These are phyloP conservation scores for Truncatella angustata DNA, from an alignment of 2,329 filamentous ascomycete species.

Conservation along the genomic window DNA sequence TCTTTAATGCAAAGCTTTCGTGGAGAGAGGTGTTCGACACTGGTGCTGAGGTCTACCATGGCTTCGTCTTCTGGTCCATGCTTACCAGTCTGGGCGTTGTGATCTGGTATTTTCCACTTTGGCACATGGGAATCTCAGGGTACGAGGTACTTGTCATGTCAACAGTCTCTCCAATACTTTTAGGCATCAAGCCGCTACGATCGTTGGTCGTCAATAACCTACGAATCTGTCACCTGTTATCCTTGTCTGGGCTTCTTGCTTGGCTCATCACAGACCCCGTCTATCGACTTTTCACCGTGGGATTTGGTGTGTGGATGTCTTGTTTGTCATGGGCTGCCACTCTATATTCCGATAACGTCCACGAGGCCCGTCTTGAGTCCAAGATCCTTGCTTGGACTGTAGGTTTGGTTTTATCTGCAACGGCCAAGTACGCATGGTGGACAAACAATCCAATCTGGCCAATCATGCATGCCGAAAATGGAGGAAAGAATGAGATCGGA, in stretches of 20 bases:
- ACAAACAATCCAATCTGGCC: constrained; percentile 99
- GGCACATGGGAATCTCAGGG: constrained; percentile 98
- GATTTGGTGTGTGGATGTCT: constrained; percentile 75
- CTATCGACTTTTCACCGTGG: constrained; percentile 75
- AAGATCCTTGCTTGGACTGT: constrained; percentile 78
- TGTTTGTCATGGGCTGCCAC: constrained; percentile 83
- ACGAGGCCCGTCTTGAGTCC: constrained; percentile 74
- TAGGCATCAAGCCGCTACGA: constrained; percentile 69
- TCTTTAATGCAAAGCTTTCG: constrained; percentile 71
- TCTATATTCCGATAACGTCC: constrained; percentile 73
- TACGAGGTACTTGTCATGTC: constrained; percentile 89
- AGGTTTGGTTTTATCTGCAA: constrained; percentile 79
- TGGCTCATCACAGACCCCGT: constrained; percentile 74
- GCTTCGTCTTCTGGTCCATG: constrained; percentile 94
- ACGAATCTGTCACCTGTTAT: constrained; percentile 71
- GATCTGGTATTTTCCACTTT: constrained; percentile 97
- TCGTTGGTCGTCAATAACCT: constrained; percentile 66
- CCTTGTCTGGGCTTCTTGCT: constrained; percentile 74
- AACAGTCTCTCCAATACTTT: constrained; percentile 76
- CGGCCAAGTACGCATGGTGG: constrained; percentile 88
- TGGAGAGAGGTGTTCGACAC: constrained; percentile 76
- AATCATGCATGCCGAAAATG: constrained; percentile 84
- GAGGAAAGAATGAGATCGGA: constrained; percentile 87
- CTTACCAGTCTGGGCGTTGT: constrained; percentile 84
- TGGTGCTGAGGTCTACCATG: constrained; percentile 85